phyloP scores from a whole-genome alignment of 306 rosid species.

The Senna tora region DNA sequence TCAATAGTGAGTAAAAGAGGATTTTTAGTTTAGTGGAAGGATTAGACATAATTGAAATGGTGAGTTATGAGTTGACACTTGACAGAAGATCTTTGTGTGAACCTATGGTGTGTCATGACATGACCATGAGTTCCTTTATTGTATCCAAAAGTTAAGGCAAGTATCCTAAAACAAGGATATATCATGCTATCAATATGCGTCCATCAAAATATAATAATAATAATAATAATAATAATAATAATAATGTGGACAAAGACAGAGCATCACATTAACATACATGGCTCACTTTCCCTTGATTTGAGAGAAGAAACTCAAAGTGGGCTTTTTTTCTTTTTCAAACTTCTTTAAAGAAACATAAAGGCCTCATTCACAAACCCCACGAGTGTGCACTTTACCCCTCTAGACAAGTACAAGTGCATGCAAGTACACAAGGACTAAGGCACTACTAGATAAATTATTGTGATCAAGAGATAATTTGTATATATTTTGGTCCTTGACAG shows the following conservation, averaged over 20 bases:
- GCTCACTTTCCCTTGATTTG: conserved; percentile 47
- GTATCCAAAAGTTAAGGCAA: conserved; percentile 55
- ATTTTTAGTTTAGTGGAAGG: not conserved
- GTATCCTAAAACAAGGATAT: conserved; percentile 48
- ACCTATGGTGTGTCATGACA: not conserved
- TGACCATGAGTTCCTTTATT: conserved; percentile 37
- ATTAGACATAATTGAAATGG: not conserved
- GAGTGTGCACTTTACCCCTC: conserved; percentile 41
- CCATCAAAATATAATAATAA: conserved; percentile 12
- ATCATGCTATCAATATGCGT: conserved; percentile 41
- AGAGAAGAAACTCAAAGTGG: conserved; percentile 11
- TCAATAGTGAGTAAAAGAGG: not conserved
- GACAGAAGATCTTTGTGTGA: not conserved
- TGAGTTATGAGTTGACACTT: not conserved
- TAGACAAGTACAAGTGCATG: conserved; percentile 44
- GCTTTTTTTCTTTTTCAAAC: conserved; percentile 17
- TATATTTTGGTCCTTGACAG: too few species aligned
- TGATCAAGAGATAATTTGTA: too few species aligned
- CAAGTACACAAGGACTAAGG: conserved; percentile 34
- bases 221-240: too few species aligned
- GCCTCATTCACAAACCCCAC: conserved; percentile 30
- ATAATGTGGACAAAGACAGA: conserved; percentile 24
- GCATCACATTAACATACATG: conserved; percentile 16
- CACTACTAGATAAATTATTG: conserved; percentile 19
- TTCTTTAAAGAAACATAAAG: conserved; percentile 18